phyloP scores from a whole-genome alignment of 768 basidiomycete genomes.

The Boletus patriciae region DNA sequence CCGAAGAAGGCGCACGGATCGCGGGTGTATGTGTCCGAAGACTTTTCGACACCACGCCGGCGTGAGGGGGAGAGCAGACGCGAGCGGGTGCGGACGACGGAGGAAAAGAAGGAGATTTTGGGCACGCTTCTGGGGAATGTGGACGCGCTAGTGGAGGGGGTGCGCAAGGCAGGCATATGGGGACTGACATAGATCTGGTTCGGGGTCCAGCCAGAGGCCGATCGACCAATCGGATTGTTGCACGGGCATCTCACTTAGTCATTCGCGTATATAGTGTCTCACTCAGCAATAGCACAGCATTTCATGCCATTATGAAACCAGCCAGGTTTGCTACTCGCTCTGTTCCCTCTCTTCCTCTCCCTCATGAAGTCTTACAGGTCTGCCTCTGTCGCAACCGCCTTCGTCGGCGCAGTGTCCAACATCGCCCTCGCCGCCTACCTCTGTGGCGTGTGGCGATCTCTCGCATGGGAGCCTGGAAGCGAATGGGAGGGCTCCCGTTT shows the following conservation, averaged over 20 bases:
- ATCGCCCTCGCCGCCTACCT: constrained; percentile 41
- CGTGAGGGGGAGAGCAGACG: constrained; percentile 15
- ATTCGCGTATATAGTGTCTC: constrained; percentile 5
- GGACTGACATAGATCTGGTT: constrained; percentile 49
- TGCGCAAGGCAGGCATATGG: constrained; percentile 86
- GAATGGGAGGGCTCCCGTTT: constrained; percentile 50
- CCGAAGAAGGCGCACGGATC: constrained; percentile 54
- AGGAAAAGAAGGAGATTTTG: constrained; percentile 80
- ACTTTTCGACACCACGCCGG: constrained; percentile 11
- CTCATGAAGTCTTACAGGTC: constrained; percentile 31
- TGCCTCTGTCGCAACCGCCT: constrained; percentile 38
- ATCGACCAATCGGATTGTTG: not conserved
- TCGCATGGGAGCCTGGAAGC: constrained; percentile 47
- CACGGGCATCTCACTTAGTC: constrained; percentile 14
- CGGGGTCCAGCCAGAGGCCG: not conserved
- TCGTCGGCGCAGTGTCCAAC: constrained; percentile 43
- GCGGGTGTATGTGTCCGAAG: constrained; percentile 32
- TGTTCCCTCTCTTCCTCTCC: not conserved
- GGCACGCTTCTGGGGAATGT: constrained; percentile 88
- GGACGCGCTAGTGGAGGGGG: constrained; percentile 85
- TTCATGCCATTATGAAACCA: constrained; percentile 5
- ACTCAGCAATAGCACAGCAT: constrained; percentile 13
- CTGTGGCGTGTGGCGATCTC: constrained; percentile 43
- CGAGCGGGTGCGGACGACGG: constrained; percentile 51
- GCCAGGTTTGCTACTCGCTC: not conserved